A percentile compares a stretch with the other conserved stretches of the same genome.
phyloP scores from a whole-genome alignment of 1,284 basidiomycete species.

The Inonotus hispidus region DNA sequence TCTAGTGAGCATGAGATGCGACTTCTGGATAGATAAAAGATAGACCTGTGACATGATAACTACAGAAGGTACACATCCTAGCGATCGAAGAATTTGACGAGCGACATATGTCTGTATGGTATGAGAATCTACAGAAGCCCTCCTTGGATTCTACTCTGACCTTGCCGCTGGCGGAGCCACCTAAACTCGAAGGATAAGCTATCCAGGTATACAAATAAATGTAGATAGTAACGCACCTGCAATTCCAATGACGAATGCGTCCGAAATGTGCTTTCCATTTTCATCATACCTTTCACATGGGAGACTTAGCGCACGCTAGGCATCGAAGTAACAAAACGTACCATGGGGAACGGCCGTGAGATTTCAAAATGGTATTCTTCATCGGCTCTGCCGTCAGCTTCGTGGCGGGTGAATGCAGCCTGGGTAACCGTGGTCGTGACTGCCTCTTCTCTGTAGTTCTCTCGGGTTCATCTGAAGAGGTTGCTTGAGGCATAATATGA shows the following conservation, averaged over 20 bases:
- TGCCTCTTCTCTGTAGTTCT: background rate
- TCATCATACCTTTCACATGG: conserved; percentile 57
- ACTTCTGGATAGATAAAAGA: background rate
- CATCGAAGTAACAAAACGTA: conserved; percentile 28
- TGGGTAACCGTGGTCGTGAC: background rate
- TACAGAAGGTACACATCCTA: conserved; percentile 83
- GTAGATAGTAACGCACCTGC: conserved; percentile 54
- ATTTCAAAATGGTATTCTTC: conserved; percentile 80
- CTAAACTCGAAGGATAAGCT: conserved; percentile 31
- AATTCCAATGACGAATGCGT: conserved; percentile 91
- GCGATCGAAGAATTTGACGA: conserved; percentile 73
- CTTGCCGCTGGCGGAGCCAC: conserved; percentile 93
- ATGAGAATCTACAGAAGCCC: background rate
- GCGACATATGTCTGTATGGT: conserved; percentile 81
- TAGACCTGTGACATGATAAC: conserved; percentile 81
- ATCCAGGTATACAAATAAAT: conserved; percentile 5
- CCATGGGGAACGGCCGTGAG: conserved; percentile 82
- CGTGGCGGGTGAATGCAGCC: background rate
- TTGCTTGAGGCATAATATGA: background rate
- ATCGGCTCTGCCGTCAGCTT: conserved; percentile 13
- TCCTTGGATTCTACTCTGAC: conserved; percentile 34
- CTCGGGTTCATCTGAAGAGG: background rate
- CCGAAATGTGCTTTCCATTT: conserved; percentile 60
- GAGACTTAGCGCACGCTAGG: conserved; percentile 3
- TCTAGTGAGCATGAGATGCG: background rate